phyloP scores from a whole-genome alignment of 2,329 filamentous ascomycete species.

The Aspergillus texensis region DNA sequence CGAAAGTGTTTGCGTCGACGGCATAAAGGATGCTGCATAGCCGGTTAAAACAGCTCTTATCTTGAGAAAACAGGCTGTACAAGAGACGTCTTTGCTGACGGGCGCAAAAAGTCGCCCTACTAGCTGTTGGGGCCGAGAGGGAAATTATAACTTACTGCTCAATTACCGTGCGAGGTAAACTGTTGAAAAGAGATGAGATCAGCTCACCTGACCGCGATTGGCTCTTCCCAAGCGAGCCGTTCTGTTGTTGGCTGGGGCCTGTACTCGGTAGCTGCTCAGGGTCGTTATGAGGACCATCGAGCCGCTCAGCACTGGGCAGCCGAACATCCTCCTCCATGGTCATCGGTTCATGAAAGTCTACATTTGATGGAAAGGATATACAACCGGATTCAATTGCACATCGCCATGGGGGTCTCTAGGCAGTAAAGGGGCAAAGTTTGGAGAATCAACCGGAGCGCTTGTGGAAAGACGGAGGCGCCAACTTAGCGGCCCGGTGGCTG shows the following conservation, averaged over 20 bases:
- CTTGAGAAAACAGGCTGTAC: not conserved
- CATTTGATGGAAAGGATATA: conserved; percentile 21
- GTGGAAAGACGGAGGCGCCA: conserved; percentile 14
- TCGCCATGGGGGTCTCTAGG: conserved; percentile 14
- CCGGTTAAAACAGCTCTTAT: conserved; percentile 23
- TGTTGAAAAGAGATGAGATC: conserved; percentile 22
- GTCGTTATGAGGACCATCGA: conserved; percentile 14
- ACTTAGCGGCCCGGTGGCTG: conserved; percentile 25
- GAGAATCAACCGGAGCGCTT: conserved; percentile 1
- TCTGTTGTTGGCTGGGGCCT: conserved; percentile 11
- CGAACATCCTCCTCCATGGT: conserved; percentile 30
- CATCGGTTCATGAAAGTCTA: conserved; percentile 19
- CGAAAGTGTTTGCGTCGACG: conserved; percentile 51
- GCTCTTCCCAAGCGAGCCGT: conserved; percentile 6
- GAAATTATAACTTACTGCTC: conserved; percentile 30
- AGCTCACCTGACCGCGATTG: conserved; percentile 10
- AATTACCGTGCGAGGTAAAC: conserved; percentile 32
- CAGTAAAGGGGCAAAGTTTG: conserved; percentile 13
- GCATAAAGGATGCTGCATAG: conserved; percentile 48
- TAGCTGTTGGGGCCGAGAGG: not conserved
- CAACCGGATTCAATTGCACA: conserved; percentile 21
- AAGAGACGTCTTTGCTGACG: conserved; percentile 3
- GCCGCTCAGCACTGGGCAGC: conserved; percentile 20
- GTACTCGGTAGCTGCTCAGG: conserved; percentile 7
- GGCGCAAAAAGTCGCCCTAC: not conserved